Base-by-base conservation (phyloP, 768 basidiomycete genomes). In the Neoboletus magnificus region DNA sequence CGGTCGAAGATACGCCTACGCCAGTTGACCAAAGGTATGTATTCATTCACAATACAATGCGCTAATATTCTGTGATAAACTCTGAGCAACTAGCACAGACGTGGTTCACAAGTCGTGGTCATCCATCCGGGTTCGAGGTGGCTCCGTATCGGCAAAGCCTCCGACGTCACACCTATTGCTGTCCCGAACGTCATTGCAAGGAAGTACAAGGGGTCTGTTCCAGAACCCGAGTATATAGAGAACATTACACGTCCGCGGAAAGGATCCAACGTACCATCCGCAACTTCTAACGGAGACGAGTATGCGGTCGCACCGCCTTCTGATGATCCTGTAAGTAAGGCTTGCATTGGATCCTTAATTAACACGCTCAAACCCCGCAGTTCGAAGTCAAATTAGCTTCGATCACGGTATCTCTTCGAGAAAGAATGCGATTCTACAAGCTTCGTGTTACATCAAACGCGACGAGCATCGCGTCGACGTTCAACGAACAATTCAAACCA, bases 381-480 rank as follows among this genome's bases (percentile, higher is more conserved):
- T 89, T 93, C 55, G 85, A 90, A 56, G 78, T 80, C 23, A 93
- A 93, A 65, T 79, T 96, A 27, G 78, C 84, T 4, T 82, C 83
- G 5, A 85, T 91, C 20, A 80, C 81, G 1, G 71, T 82, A 39
- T 90, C 90, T 4, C 77, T 93, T 40, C 83, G 89, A 25, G 90
- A 91, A 51, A 77, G 90, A 50, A 91, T 92, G 90, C 80, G 85
- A 30, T 92, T 92, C 68, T 92, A 92, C 72, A 91, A 91, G 69
- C 76, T 91, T 53, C 81, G 80, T 50, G 87, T 85, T 52, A 92
- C 84, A 23, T 86, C 77, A 22, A 87, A 84, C 68, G 87, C 83
- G 40, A 81, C 82, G 7, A 77, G 75, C 47, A 85, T 89, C 42
- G 89, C 88, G 1, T 82, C 85, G 6, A 83, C 81, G 12, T 93